Percentiles rank a stretch among this genome's conserved stretches.
Conservation (phyloP, 2,329 filamentous ascomycete genomes). For the Peltaster fructicola region DNA sequence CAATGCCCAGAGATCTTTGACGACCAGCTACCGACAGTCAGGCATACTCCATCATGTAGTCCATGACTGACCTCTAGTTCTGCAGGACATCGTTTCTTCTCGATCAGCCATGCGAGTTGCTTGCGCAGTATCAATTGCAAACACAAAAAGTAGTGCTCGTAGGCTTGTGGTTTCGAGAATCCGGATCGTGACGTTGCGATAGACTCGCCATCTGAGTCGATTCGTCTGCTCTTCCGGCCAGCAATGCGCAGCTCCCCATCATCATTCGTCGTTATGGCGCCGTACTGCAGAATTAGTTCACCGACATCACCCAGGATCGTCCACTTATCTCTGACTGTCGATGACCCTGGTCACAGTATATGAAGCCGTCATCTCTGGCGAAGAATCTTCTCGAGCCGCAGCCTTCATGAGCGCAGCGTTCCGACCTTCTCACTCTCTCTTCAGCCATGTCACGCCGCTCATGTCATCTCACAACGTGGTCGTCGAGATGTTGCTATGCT, state of each 20-base stretch:
- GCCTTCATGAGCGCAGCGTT: conserved; percentile 21
- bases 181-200: conserved; percentile 16
- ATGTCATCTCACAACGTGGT: no score
- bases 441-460: no score
- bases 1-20: conserved; percentile 73
- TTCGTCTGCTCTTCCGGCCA: conserved; percentile 14
- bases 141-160: conserved; percentile 64
- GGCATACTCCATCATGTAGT: no score
- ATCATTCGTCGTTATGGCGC: conserved; percentile 17
- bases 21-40: no score
- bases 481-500: no score
- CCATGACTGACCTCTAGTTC: conserved; percentile 49
- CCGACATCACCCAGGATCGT: background rate
- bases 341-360: conserved; percentile 68
- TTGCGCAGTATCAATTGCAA: conserved; percentile 72
- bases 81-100: conserved; percentile 44
- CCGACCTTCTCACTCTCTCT: conserved; percentile 6
- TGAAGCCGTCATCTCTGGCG: conserved; percentile 57
- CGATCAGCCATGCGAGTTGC: conserved; percentile 59
- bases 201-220: conserved; percentile 15
- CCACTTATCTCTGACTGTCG: conserved; percentile 45
- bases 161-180: conserved; percentile 47
- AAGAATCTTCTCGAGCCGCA: conserved; percentile 53
- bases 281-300: conserved; percentile 8
- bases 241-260: conserved; percentile 13